Conservation (phyloP, 495 filamentous ascomycete genomes). For the Evansstolkia leycettana region DNA sequence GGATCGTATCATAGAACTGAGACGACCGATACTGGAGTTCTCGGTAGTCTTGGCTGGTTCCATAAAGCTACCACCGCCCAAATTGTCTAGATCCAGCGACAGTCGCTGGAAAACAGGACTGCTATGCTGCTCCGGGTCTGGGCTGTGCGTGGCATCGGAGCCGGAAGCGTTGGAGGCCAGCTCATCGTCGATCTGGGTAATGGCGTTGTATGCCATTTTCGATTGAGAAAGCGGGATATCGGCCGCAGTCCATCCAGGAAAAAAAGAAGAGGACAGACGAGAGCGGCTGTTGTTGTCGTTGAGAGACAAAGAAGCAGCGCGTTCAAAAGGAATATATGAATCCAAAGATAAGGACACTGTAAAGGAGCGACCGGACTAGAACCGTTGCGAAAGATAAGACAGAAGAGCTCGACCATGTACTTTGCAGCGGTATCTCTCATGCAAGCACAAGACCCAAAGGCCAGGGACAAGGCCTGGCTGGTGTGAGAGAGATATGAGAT, state of each 20-base stretch:
- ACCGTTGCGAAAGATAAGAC: too few species aligned
- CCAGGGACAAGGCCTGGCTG: too few species aligned
- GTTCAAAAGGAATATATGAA: too few species aligned
- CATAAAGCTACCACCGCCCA: constrained; percentile 12
- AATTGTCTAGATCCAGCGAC: constrained; percentile 16
- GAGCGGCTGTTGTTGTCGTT: neutral
- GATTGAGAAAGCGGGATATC: neutral
- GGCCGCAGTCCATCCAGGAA: constrained; percentile 8
- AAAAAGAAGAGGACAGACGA: neutral
- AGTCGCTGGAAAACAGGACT: constrained; percentile 15
- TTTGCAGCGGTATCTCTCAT: too few species aligned
- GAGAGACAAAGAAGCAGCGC: neutral
- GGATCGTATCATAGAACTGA: constrained; percentile 30
- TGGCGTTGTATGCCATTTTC: constrained; percentile 36
- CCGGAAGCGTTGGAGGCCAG: constrained; percentile 24
- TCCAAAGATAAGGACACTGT: too few species aligned
- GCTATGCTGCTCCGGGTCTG: constrained; percentile 14
- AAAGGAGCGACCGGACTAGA: too few species aligned
- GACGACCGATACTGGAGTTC: constrained; percentile 11
- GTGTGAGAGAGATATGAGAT: too few species aligned
- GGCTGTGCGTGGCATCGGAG: constrained; percentile 20
- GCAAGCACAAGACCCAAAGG: too few species aligned
- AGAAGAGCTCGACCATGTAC: too few species aligned
- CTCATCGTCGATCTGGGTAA: constrained; percentile 30
- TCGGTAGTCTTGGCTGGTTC: constrained; percentile 15